Conservation (phyloP, 768 basidiomycete species). For the Gyrodon lividus region DNA sequence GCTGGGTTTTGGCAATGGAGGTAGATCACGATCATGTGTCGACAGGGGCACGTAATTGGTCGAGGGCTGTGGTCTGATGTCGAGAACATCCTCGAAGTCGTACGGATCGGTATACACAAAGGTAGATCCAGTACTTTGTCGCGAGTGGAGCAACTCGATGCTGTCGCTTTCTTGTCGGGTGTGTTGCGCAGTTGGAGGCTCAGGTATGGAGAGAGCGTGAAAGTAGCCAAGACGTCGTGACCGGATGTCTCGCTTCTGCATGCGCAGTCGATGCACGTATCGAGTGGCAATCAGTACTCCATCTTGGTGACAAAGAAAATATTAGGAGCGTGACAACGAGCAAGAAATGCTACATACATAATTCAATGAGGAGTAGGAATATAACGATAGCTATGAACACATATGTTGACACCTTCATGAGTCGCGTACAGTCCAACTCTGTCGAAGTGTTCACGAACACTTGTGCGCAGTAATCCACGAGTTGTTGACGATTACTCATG, state of each 20-base stretch:
- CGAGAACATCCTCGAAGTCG: slow-evolving; percentile 22
- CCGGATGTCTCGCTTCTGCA: slow-evolving; percentile 46
- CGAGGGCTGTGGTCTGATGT: slow-evolving; percentile 16
- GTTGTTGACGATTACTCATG: slow-evolving; percentile 43
- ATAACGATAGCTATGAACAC: slow-evolving; percentile 47
- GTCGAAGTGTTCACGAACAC: slow-evolving; percentile 41
- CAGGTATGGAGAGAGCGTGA: slow-evolving; percentile 25
- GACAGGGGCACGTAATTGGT: slow-evolving; percentile 16
- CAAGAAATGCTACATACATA: slow-evolving; percentile 45
- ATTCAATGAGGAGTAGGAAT: slow-evolving; percentile 48
- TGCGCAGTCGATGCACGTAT: slow-evolving; percentile 50
- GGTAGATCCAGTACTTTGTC: slow-evolving; percentile 5
- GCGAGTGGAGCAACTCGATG: slow-evolving; percentile 26
- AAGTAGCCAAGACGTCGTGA: slow-evolving; percentile 33
- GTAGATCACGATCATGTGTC: slow-evolving; percentile 17
- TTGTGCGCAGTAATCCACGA: slow-evolving; percentile 44
- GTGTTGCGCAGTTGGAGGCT: slow-evolving; percentile 10
- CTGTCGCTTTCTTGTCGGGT: slow-evolving; percentile 27
- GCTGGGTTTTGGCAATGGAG: slow-evolving; percentile 2
- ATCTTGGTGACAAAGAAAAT: slow-evolving; percentile 36
- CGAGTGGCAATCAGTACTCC: slow-evolving; percentile 53
- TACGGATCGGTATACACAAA: slow-evolving; percentile 2
- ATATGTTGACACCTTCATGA: slow-evolving; percentile 43
- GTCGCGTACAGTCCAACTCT: slow-evolving; percentile 43
- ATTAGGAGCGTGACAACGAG: slow-evolving; percentile 1